Conservation (phyloP, 208 protist genomes). For the Leptomonas pyrrhocoris region DNA sequence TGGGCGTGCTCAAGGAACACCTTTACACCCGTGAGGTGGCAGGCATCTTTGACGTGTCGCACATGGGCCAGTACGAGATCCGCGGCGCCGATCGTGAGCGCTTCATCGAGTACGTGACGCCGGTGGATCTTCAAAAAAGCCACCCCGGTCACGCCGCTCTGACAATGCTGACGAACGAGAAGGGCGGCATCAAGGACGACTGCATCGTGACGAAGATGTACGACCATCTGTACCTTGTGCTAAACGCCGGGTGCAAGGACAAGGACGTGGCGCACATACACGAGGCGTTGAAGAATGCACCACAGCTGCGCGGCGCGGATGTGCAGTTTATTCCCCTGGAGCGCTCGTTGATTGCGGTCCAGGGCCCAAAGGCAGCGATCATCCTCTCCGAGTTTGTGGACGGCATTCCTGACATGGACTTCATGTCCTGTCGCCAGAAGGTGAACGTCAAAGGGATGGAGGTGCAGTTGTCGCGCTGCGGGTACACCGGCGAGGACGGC, state of each 20-base stretch:
- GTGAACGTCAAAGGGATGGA: slow-evolving; percentile 55
- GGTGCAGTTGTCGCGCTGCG: slow-evolving; percentile 86
- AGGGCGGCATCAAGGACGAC: slow-evolving; percentile 96
- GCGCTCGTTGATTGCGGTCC: slow-evolving; percentile 90
- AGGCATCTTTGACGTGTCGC: slow-evolving; percentile 97
- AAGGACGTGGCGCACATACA: slow-evolving; percentile 94
- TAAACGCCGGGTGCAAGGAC: slow-evolving; percentile 96
- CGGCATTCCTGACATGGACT: slow-evolving; percentile 50
- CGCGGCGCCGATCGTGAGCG: slow-evolving; percentile 87
- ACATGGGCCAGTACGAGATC: slow-evolving; percentile 96
- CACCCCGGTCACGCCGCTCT: slow-evolving; percentile 54
- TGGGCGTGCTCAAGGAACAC: slow-evolving; percentile 90
- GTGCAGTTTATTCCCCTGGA: slow-evolving; percentile 83
- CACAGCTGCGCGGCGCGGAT: slow-evolving; percentile 74
- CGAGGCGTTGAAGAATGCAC: slow-evolving; percentile 20
- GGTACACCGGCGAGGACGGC: slow-evolving; percentile 99
- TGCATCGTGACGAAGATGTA: slow-evolving; percentile 92
- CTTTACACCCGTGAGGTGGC: slow-evolving; percentile 83
- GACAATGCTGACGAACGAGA: slow-evolving; percentile 94
- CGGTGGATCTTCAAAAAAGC: slow-evolving; percentile 78
- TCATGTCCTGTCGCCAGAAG: slow-evolving; percentile 81
- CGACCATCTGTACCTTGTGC: slow-evolving; percentile 94
- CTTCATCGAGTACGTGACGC: slow-evolving; percentile 94
- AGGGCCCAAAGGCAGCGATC: slow-evolving; percentile 88
- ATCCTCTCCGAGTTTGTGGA: slow-evolving; percentile 55